Percentiles rank a stretch among this genome's conserved stretches.
These are phyloP conservation scores for Apiospora saccharicola DNA, from an alignment of 2,329 filamentous ascomycete genomes.

Conservation along the genomic window DNA sequence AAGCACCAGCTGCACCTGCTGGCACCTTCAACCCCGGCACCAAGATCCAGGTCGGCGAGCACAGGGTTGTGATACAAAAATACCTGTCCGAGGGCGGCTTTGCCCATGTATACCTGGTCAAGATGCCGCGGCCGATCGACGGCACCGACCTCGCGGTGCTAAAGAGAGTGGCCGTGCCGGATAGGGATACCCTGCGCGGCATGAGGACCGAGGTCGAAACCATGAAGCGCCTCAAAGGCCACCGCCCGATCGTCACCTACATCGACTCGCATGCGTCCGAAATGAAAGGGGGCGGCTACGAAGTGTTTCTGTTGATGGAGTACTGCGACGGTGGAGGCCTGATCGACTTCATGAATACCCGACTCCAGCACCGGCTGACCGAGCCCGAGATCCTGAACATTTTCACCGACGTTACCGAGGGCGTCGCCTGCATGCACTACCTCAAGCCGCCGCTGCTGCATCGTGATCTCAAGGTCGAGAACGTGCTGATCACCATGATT, in stretches of 20 bases:
- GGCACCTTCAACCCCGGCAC: constrained; percentile 94
- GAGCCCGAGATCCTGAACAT: constrained; percentile 98
- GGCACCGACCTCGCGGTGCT: constrained; percentile 84
- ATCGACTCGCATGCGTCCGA: constrained; percentile 98
- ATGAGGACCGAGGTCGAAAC: constrained; percentile 99
- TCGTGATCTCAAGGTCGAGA: constrained; percentile 96
- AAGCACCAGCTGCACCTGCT: constrained; percentile 59
- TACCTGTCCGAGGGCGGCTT: constrained; percentile 99
- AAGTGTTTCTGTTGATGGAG: constrained; percentile 98
- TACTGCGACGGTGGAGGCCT: constrained; percentile 93
- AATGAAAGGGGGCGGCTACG: constrained; percentile 89
- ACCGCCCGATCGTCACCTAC: constrained; percentile 95
- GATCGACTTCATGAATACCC: constrained; percentile 99
- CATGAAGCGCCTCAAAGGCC: constrained; percentile 99
- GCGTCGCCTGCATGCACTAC: constrained; percentile 99
- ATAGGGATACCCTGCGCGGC: constrained; percentile 91
- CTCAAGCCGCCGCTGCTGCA: constrained; percentile 92
- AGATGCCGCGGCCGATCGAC: constrained; percentile 77
- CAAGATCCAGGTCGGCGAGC: constrained; percentile 93
- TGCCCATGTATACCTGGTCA: constrained; percentile 97
- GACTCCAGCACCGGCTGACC: constrained; percentile 92
- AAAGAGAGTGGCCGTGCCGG: constrained; percentile 94
- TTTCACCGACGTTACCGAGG: constrained; percentile 94
- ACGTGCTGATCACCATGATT: constrained; percentile 83
- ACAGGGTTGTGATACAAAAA: constrained; percentile 93